Percentiles rank a stretch among this genome's conserved stretches.
Evolutionary conservation across 2,329 filamentous ascomycete species (phyloP).

Genomic region (Fusarium equiseti): DNA sequence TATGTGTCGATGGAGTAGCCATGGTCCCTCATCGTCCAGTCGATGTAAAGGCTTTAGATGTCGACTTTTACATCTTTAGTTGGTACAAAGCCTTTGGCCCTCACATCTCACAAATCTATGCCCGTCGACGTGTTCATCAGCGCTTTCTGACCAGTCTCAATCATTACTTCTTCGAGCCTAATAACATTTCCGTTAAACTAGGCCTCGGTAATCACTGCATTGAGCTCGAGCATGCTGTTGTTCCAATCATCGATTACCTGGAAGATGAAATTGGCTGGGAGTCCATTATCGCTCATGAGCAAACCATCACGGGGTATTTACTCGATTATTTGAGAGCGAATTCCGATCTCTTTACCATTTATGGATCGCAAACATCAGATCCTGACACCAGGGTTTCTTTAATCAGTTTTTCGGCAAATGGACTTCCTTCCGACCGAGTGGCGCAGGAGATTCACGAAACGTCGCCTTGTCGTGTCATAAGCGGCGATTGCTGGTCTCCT

Average conservation of each 20-base stretch:
- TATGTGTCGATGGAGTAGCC: conserved; percentile 77
- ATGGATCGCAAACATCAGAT: not conserved
- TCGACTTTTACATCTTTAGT: conserved; percentile 81
- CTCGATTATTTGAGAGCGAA: not conserved
- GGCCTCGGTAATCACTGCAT: conserved; percentile 3
- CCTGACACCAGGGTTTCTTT: not conserved
- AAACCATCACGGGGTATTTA: conserved; percentile 1
- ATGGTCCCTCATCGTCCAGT: conserved; percentile 79
- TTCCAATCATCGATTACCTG: conserved; percentile 4
- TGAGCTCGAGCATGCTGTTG: not conserved
- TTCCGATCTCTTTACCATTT: not conserved
- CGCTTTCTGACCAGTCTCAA: conserved; percentile 1
- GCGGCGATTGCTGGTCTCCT: conserved; percentile 16
- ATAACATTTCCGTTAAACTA: not conserved
- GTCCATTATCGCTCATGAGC: not conserved
- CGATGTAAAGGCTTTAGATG: conserved; percentile 76
- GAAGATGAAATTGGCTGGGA: conserved; percentile 6
- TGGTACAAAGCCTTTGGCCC: conserved; percentile 89
- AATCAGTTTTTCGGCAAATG: conserved; percentile 1
- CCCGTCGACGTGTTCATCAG: not conserved
- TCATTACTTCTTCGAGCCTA: conserved; percentile 1
- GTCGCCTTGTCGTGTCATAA: conserved; percentile 3
- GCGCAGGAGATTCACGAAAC: conserved; percentile 13
- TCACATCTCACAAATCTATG: conserved; percentile 55
- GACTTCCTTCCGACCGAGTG: not conserved